These are phyloP conservation scores for Melaleuca alternifolia DNA, from an alignment of 345 rosid species.

Conservation along the genomic window DNA sequence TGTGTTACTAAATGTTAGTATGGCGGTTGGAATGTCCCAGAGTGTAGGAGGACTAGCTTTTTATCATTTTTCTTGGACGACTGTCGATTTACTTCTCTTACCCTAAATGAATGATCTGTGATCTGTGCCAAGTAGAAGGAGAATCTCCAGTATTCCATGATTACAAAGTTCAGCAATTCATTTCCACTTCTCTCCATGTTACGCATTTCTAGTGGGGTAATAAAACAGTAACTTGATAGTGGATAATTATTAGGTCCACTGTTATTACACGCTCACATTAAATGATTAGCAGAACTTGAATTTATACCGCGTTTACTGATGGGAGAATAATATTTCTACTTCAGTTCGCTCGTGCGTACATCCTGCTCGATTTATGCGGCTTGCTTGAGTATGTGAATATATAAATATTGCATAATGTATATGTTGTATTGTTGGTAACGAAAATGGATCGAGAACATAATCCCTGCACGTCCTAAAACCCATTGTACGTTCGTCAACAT, in stretches of 20 bases:
- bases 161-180: background rate
- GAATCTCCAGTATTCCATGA: background rate
- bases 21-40: background rate
- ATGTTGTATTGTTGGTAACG: background rate
- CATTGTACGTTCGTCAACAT: rapidly evolving
- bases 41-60: background rate
- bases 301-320: background rate
- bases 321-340: background rate
- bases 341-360: background rate
- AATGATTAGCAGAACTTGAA: background rate
- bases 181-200: background rate
- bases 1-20: background rate
- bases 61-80: background rate
- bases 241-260: background rate
- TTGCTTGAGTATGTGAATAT: background rate
- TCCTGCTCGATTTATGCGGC: background rate
- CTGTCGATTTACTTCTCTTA: background rate
- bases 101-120: background rate
- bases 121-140: background rate
- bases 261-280: background rate
- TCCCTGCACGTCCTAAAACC: rapidly evolving
- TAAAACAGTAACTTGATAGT: background rate
- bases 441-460: background rate
- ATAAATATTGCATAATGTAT: background rate
- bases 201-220: background rate